Percentiles rank a stretch among this genome's conserved stretches.
phyloP scores from a whole-genome alignment of 2,329 filamentous ascomycete species.

The Alternaria triticina region DNA sequence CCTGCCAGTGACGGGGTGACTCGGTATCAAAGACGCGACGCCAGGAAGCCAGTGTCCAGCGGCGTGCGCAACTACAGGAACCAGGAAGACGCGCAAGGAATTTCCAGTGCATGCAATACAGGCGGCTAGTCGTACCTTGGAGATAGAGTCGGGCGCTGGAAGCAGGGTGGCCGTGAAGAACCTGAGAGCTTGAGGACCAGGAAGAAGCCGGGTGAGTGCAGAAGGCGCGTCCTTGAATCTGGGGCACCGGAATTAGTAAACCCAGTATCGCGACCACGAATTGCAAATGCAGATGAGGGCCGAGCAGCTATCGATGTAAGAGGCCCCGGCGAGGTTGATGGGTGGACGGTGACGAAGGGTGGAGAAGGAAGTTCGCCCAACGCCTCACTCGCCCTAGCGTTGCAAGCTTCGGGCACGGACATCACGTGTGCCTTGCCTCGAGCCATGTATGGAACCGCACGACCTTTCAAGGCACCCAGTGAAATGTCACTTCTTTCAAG shows the following conservation, averaged over 20 bases:
- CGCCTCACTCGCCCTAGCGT: slow-evolving; percentile 12
- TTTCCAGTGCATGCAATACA: slow-evolving; percentile 30
- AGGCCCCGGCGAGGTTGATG: slow-evolving; percentile 25
- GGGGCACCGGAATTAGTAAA: slow-evolving; percentile 13
- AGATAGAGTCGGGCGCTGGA: slow-evolving; percentile 20
- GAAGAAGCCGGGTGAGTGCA: slow-evolving; percentile 19
- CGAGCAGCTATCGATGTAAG: slow-evolving; percentile 23
- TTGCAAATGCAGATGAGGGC: slow-evolving; percentile 28
- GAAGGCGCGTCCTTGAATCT: slow-evolving; percentile 9
- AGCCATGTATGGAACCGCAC: neutral
- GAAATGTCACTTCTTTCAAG: neutral
- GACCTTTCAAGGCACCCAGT: slow-evolving; percentile 8
- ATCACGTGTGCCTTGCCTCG: slow-evolving; percentile 9
- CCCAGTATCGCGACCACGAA: slow-evolving; percentile 19
- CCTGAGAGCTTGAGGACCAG: slow-evolving; percentile 28
- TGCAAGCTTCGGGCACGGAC: slow-evolving; percentile 14
- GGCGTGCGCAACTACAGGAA: slow-evolving; percentile 32
- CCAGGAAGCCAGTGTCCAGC: slow-evolving; percentile 29
- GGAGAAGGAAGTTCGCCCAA: slow-evolving; percentile 15
- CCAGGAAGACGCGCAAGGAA: slow-evolving; percentile 26
- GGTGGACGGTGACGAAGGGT: slow-evolving; percentile 24
- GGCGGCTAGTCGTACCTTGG: slow-evolving; percentile 40
- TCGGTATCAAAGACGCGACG: slow-evolving; percentile 22
- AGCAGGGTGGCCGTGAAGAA: slow-evolving; percentile 25
- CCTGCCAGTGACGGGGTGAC: slow-evolving; percentile 26